Base-by-base conservation (phyloP, 208 protist genomes). In the Leishmania tropica region DNA sequence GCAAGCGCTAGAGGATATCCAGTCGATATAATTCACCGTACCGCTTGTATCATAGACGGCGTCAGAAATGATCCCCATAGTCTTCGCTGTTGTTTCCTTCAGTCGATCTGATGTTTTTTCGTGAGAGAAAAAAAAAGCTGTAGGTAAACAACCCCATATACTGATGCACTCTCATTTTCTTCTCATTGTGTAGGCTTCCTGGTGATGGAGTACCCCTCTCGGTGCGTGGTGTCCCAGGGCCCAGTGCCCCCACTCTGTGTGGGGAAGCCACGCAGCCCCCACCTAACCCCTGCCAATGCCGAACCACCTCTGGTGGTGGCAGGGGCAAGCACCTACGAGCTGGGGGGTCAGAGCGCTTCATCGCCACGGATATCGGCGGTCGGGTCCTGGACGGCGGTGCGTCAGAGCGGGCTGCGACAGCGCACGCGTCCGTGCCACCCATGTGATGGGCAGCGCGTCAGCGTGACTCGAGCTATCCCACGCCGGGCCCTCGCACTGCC, bases 1-100 rank as follows among this genome's bases (percentile, higher is more conserved):
- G 58, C 48, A 89, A 60, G 85, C 88, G 31, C 71, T 96, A 19
- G 65, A 88, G 40, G 83, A 90, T 35, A 35, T 88, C 11, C 71
- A 83, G 75, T 74, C 74, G 47, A 45, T 78, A 28, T 85, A 76
- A 74, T 37, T 6, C 13, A 19, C 21, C 17, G 48, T 45, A 28
- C 72, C 42, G n/a, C 31, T 76, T 62, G n/a, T 62, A 62, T 76
- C 45, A 10, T 62, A 62, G 51, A 45, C 24, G 31, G 47, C 0
- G 51, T 58, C 31, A 28, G 17, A 76, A 24, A 8, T 62, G 13
- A 62, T 62, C 7, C 31, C n/a, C 40, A 73, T 51, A 48, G 40
- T 31, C 7, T 51, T 15, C 13, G 51, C 45, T 47, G 17, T 5
- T 48, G 67, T 47, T n/a, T 72, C 40, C 64, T 37, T 72, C 37